Conservation (phyloP, 2,329 filamentous ascomycete species). For the Tolypocladium guangdongense region DNA sequence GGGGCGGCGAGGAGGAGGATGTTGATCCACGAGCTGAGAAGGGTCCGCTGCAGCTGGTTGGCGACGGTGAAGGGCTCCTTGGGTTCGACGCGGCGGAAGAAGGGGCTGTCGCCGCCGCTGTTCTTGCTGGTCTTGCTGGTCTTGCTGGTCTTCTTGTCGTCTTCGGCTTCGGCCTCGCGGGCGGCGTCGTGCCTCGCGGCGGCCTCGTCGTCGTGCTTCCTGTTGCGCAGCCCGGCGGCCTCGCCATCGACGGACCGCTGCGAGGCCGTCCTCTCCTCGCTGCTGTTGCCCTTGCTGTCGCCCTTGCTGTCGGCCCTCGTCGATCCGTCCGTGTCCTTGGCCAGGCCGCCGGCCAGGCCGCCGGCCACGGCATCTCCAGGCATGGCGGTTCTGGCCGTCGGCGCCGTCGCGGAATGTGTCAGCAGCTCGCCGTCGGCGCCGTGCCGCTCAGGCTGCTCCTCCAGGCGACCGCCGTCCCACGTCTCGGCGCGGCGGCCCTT, state of each 20-base stretch:
- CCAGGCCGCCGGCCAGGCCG: constrained; percentile 11
- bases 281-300: constrained; percentile 5
- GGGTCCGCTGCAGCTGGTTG: constrained; percentile 61
- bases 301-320: constrained; percentile 9
- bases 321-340: constrained; percentile 10
- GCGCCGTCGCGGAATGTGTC: constrained; percentile 23
- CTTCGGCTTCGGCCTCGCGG: constrained; percentile 11
- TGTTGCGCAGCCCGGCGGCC: constrained; percentile 17
- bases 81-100: constrained; percentile 36
- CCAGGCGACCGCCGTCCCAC: constrained; percentile 22
- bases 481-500: constrained; percentile 19
- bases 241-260: constrained; percentile 11
- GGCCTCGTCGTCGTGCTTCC: constrained; percentile 16
- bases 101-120: constrained; percentile 21
- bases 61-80: constrained; percentile 45
- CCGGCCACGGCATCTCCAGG: constrained; percentile 13
- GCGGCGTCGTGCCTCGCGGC: constrained; percentile 5
- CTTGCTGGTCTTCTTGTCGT: constrained; percentile 16
- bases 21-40: constrained; percentile 83
- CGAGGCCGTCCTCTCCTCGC: constrained; percentile 9
- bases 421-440: constrained; percentile 19
- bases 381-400: constrained; percentile 10
- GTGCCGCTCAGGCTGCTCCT: constrained; percentile 16
- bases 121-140: constrained; percentile 26
- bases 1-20: constrained; percentile 69